Base-by-base conservation (phyloP, 441 rosid species). In the Metrosideros polymorpha region DNA sequence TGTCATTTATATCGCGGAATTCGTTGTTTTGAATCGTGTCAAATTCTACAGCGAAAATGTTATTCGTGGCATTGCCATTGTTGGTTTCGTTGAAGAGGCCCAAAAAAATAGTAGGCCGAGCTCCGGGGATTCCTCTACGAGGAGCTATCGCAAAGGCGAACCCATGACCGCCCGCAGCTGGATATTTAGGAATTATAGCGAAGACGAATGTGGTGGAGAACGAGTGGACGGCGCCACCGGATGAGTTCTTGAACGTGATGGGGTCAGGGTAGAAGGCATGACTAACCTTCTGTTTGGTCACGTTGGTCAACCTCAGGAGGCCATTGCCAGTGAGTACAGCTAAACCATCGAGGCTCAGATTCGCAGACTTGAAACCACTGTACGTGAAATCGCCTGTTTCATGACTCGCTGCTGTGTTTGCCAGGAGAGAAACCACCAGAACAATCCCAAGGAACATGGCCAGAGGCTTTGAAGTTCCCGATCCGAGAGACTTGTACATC, bases 121-220 rank as follows among this genome's bases (percentile, higher is more conserved):
- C 85, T 9, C 82, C 19, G 9, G 75, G 45, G 25, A 87, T 43
- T 42, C 39, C 63, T 47, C 13, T 56, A 12, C 53, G 85, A 0
- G 88, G 90, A 27, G 90, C 88, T 71, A 87, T 49, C 42, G 82
- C 39, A 42, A 90, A 87, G 29, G 92, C 82, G 18, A 90, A 52
- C 32, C 92, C 92, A 7, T 87, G 49, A n/a, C 88, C 89, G 4
- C 86, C 87, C 22, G 13, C 42, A 17, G 27, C 6, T 3, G 43
- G 30, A 29, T 1, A 6, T 75, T 89, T 49, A 29, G 91, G 85
- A 25, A 84, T 45, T 47, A 91, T 82, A 49, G 85, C 84, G 29
- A 89, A 86, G 30, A 86, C 88, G 39, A 90, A 89, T 35, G 42
- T 83, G 47, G 91, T 89, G 27, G 90, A 87, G 87, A 90, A 89